A percentile compares a stretch with the other conserved stretches of the same genome.
These are phyloP conservation scores for Aspergillus sclerotiicarbonarius DNA, from an alignment of 495 filamentous ascomycete species.

Conservation along the genomic window DNA sequence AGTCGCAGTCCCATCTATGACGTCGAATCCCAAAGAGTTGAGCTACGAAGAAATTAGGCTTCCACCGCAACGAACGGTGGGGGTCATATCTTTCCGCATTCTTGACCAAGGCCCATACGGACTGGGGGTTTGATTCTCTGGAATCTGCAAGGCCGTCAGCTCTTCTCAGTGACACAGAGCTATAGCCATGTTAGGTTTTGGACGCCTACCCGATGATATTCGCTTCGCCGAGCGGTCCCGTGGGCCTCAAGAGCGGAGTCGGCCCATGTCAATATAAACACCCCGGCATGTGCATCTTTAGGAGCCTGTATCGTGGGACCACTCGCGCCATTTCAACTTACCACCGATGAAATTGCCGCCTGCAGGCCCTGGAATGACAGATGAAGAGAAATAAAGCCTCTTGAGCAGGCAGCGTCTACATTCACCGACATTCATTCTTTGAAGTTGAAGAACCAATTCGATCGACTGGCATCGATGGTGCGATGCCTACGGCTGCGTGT, in stretches of 20 bases:
- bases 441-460: constrained; percentile 23
- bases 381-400: constrained; percentile 34
- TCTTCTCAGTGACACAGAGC: too few relatives aligned
- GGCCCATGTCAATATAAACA: constrained; percentile 20
- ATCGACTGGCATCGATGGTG: background rate
- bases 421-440: constrained; percentile 22
- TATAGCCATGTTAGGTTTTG: background rate
- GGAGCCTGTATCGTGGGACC: background rate
- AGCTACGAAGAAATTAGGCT: constrained; percentile 7
- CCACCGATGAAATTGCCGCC: constrained; percentile 28
- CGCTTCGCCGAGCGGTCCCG: constrained; percentile 38
- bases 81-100: background rate
- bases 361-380: constrained; percentile 38
- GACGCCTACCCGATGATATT: constrained; percentile 8
- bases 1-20: constrained; percentile 23
- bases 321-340: background rate
- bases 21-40: constrained; percentile 33
- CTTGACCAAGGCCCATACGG: constrained; percentile 25
- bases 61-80: background rate
- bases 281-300: constrained; percentile 20
- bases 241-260: constrained; percentile 31
- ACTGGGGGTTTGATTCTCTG: too few relatives aligned
- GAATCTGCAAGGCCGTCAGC: too few relatives aligned
- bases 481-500: background rate
- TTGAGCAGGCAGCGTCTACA: constrained; percentile 36